Conservation (phyloP, 129 eudicot genomes). For the Flaveria linearis region DNA sequence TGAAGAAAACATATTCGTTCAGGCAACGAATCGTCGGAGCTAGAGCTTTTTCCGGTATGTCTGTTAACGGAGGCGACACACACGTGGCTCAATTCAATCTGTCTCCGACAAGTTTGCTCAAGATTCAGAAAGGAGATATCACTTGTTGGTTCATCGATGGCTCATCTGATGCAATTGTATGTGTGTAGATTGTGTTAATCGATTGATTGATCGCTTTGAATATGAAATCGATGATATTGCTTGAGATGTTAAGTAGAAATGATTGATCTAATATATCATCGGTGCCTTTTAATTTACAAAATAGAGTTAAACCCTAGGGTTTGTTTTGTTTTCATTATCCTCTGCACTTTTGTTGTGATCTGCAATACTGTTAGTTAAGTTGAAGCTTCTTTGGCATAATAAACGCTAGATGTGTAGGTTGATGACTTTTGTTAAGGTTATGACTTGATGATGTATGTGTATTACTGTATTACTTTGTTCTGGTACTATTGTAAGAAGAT, state of each 20-base stretch:
- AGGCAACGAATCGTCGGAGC: constrained; percentile 16
- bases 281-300: neutral
- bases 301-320: no score
- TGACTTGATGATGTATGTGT: no score
- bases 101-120: constrained; percentile 50
- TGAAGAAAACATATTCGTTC: constrained; percentile 22
- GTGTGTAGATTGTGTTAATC: neutral
- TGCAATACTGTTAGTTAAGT: neutral
- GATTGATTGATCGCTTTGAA: neutral
- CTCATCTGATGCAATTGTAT: constrained; percentile 84
- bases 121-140: constrained; percentile 83
- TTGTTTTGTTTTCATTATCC: no score
- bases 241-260: neutral
- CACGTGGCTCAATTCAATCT: constrained; percentile 40
- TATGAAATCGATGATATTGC: neutral
- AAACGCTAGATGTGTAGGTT: neutral
- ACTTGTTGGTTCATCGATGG: constrained; percentile 84
- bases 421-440: neutral
- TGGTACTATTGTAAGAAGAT: neutral
- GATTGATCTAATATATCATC: neutral
- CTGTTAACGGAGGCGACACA: constrained; percentile 38
- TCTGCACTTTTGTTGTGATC: neutral
- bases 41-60: constrained; percentile 44
- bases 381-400: constrained; percentile 1
- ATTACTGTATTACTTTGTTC: neutral